A percentile compares a stretch with the other conserved stretches of the same genome.
These are phyloP conservation scores for Hirsutella thompsonii DNA, from an alignment of 2,329 filamentous ascomycete genomes.

Conservation along the genomic window DNA sequence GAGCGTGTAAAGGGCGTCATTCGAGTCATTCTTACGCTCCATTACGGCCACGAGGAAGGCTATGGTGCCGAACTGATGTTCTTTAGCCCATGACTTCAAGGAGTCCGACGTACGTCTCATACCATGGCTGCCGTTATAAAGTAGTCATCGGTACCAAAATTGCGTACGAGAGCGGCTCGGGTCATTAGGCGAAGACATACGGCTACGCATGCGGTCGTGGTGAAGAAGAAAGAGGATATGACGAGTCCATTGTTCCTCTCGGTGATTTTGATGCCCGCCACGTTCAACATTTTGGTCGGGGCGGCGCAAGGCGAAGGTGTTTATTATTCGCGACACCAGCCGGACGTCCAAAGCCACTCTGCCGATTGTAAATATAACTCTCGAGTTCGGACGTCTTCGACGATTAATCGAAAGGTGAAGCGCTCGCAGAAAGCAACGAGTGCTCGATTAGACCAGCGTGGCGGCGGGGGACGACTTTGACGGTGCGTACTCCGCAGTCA, in stretches of 20 bases:
- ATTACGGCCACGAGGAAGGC: slow-evolving; percentile 8
- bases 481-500: too few relatives aligned
- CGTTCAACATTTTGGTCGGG: slow-evolving; percentile 4
- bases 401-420: too few relatives aligned
- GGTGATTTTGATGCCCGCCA: slow-evolving; percentile 6
- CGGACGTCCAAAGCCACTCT: too few relatives aligned
- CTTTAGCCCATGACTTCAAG: too few relatives aligned
- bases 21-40: slow-evolving; percentile 8
- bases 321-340: too few relatives aligned
- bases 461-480: too few relatives aligned
- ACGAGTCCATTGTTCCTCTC: slow-evolving; percentile 8
- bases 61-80: slow-evolving; percentile 9
- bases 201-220: slow-evolving; percentile 4
- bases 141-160: slow-evolving; percentile 5
- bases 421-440: too few relatives aligned
- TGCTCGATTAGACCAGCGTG: too few relatives aligned
- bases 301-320: slow-evolving; percentile 18
- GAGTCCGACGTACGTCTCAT: too few relatives aligned
- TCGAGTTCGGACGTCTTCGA: too few relatives aligned
- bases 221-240: slow-evolving; percentile 8
- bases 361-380: too few relatives aligned
- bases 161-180: neutral
- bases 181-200: slow-evolving; percentile 7
- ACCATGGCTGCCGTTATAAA: slow-evolving; percentile 5
- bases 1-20: too few relatives aligned